A percentile compares a stretch with the other conserved stretches of the same genome.
Conservation (phyloP, 2,329 filamentous ascomycete genomes). For the Claviceps arundinis region DNA sequence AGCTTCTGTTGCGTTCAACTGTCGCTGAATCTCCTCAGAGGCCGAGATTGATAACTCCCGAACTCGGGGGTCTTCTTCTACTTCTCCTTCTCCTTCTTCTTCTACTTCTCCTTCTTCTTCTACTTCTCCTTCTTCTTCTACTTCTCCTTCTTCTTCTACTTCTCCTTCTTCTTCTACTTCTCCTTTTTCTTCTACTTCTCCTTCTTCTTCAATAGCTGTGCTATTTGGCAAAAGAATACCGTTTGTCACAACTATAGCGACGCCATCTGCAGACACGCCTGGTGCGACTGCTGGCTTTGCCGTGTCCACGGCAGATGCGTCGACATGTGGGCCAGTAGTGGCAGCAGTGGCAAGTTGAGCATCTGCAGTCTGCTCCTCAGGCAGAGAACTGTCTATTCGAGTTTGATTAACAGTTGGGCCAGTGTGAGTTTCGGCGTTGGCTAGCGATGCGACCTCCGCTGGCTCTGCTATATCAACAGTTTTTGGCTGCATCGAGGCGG, state of each 20-base stretch:
- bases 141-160: neutral
- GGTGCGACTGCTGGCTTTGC: neutral
- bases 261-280: neutral
- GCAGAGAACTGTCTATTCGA: neutral
- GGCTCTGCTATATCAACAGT: neutral
- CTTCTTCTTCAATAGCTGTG: too few species aligned
- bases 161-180: too few species aligned
- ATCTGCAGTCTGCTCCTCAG: neutral
- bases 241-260: neutral
- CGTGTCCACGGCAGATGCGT: neutral
- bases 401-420: neutral
- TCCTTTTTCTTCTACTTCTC: too few species aligned
- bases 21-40: neutral
- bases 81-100: too few species aligned
- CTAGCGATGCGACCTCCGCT: neutral
- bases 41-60: neutral
- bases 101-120: too few species aligned
- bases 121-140: too few species aligned
- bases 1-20: neutral
- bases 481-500: neutral
- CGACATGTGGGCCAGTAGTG: neutral
- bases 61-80: neutral
- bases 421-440: neutral
- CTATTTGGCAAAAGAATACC: neutral
- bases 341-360: neutral